Evolutionary conservation across 441 rosid genomes (phyloP).

Genomic region (Croton laevigatus): DNA sequence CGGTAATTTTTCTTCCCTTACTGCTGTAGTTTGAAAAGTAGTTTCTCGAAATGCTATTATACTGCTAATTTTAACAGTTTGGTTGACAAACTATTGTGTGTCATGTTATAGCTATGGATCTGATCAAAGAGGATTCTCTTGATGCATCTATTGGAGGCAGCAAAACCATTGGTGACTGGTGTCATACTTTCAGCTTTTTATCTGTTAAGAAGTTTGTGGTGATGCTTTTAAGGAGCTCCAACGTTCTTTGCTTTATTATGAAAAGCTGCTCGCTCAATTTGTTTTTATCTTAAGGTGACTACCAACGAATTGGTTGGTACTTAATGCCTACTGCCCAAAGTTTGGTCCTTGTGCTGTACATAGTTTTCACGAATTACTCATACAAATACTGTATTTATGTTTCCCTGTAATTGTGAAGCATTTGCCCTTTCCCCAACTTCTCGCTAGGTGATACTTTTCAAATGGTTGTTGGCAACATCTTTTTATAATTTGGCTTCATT

Average conservation of each 20-base stretch:
- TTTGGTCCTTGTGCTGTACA: slow-evolving; percentile 38
- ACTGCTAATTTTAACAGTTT: slow-evolving; percentile 18
- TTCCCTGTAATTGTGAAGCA: slow-evolving; percentile 35
- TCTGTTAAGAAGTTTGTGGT: slow-evolving; percentile 30
- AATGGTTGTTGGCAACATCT: slow-evolving; percentile 16
- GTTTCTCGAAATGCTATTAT: slow-evolving; percentile 24
- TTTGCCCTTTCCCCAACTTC: slow-evolving; percentile 8
- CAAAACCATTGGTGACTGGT: slow-evolving; percentile 28
- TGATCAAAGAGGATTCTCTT: slow-evolving; percentile 35
- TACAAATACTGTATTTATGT: slow-evolving; percentile 38
- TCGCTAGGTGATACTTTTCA: slow-evolving; percentile 18
- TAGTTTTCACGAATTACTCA: slow-evolving; percentile 39
- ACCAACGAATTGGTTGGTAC: slow-evolving; percentile 33
- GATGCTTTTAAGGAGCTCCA: slow-evolving; percentile 31
- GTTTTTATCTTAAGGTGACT: slow-evolving; percentile 40
- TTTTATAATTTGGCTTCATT: slow-evolving; percentile 17
- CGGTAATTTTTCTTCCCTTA: slow-evolving; percentile 34
- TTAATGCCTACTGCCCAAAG: slow-evolving; percentile 29
- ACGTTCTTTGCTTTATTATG: slow-evolving; percentile 26
- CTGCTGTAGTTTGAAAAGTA: slow-evolving; percentile 20
- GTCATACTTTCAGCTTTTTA: slow-evolving; percentile 28
- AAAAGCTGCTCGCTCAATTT: slow-evolving; percentile 22
- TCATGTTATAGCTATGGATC: slow-evolving; percentile 35
- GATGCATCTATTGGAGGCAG: slow-evolving; percentile 32
- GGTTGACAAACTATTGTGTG: slow-evolving; percentile 27